Evolutionary conservation across 2,329 filamentous ascomycete genomes (phyloP).

Genomic region (Periconia sp.): DNA sequence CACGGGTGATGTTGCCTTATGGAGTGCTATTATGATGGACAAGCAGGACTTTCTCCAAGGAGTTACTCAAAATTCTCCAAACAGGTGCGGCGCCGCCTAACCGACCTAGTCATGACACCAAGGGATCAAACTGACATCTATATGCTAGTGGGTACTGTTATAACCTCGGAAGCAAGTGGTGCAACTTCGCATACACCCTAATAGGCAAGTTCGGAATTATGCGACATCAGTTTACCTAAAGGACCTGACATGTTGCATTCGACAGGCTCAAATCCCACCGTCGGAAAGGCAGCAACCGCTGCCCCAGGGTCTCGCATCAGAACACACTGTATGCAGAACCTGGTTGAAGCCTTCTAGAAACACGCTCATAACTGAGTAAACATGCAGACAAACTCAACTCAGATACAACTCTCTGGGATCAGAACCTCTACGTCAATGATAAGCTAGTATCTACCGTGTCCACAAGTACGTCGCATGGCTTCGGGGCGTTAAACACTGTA

Average conservation of each 20-base stretch:
- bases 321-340: slow-evolving; percentile 22
- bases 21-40: slow-evolving; percentile 33
- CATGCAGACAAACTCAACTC: slow-evolving; percentile 25
- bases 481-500: background rate
- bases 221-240: background rate
- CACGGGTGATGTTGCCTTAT: slow-evolving; percentile 27
- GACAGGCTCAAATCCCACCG: slow-evolving; percentile 8
- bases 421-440: slow-evolving; percentile 29
- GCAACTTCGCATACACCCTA: slow-evolving; percentile 28
- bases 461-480: slow-evolving; percentile 18
- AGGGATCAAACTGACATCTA: background rate
- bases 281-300: slow-evolving; percentile 21
- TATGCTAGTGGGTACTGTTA: slow-evolving; percentile 16
- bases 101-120: background rate
- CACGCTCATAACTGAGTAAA: slow-evolving; percentile 1
- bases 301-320: slow-evolving; percentile 20
- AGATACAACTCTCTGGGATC: slow-evolving; percentile 26
- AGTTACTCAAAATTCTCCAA: slow-evolving; percentile 25
- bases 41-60: slow-evolving; percentile 29
- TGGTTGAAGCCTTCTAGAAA: background rate
- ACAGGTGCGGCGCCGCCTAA: slow-evolving; percentile 11
- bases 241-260: background rate
- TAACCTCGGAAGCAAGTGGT: slow-evolving; percentile 26
- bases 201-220: slow-evolving; percentile 10
- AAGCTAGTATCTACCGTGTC: slow-evolving; percentile 26